Base-by-base conservation (phyloP, 495 filamentous ascomycete genomes). In the Hamigera avellanea region DNA sequence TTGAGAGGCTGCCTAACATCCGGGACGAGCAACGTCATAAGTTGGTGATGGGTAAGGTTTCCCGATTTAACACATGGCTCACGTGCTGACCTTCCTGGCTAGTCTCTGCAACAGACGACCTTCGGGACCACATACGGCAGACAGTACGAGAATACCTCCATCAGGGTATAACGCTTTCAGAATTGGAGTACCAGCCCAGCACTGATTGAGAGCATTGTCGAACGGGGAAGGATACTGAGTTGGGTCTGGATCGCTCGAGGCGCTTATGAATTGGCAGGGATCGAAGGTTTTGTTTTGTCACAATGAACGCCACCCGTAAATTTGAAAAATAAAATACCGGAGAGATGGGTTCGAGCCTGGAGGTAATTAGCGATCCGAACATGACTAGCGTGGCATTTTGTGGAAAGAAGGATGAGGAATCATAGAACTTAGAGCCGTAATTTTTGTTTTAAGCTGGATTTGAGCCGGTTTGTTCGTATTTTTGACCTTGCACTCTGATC, bases 171-270 rank as follows among this genome's bases (percentile, higher is more conserved):
- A 34, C 36, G 33, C 37, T 52, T 19, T 38, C 17, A 13, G 43
- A 52, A 26, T 18, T 46, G 25, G 40, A 52, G 41, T 52, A 48
- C 35, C 40, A 52, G 33, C 42, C 40, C 14, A 31, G 14, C 29
- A n/a, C n/a, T n/a, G 29, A 32, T 32, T 43, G 7, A 54, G 23
- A 35, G 44, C 39, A n/a, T 32, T 13, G 29, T 6, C 14, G 29
- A 32, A n/a, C n/a, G n/a, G n/a, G n/a, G n/a, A n/a, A n/a, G n/a
- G n/a, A n/a, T n/a, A n/a, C n/a, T n/a, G n/a, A n/a, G n/a, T n/a
- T n/a, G n/a, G n/a, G n/a, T n/a, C n/a, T n/a, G n/a, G n/a, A n/a
- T n/a, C n/a, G n/a, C n/a, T n/a, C n/a, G n/a, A n/a, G n/a, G n/a
- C n/a, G n/a, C n/a, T n/a, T n/a, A n/a, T n/a, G n/a, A n/a, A n/a